A percentile compares a stretch with the other conserved stretches of the same genome.
Conservation (phyloP, 2,329 filamentous ascomycete genomes). For the Gaeumannomyces sp. region DNA sequence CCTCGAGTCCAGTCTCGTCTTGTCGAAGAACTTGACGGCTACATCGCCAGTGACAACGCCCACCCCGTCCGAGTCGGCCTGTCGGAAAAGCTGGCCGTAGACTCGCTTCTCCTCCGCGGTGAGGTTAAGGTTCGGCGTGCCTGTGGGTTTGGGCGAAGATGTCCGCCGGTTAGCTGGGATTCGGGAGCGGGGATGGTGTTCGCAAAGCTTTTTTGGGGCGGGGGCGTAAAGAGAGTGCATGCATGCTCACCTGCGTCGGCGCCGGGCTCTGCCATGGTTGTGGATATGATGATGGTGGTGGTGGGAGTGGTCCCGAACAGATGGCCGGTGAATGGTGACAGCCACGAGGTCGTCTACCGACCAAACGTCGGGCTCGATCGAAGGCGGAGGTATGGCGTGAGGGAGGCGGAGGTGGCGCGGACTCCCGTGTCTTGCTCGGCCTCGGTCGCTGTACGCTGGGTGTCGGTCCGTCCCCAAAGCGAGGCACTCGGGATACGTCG, state of each 20-base stretch:
- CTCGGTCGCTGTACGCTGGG: neutral
- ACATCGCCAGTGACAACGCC: slow-evolving; percentile 94
- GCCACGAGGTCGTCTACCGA: neutral
- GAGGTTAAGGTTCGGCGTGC: slow-evolving; percentile 70
- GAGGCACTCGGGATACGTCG: neutral
- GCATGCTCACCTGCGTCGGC: slow-evolving; percentile 6
- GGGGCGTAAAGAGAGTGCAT: neutral
- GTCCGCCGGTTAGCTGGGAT: neutral
- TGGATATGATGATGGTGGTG: neutral
- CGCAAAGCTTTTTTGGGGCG: neutral
- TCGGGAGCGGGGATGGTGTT: neutral
- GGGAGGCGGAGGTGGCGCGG: neutral
- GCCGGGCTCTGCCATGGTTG: slow-evolving; percentile 8
- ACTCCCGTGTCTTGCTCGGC: neutral
- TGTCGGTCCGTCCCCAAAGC: neutral
- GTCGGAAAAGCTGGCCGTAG: slow-evolving; percentile 87
- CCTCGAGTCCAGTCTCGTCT: slow-evolving; percentile 80
- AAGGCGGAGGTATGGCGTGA: neutral
- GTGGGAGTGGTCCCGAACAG: neutral
- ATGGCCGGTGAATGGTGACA: neutral
- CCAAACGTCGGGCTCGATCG: neutral
- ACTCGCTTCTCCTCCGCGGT: slow-evolving; percentile 87
- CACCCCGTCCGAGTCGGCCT: slow-evolving; percentile 85
- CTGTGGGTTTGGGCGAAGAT: slow-evolving; percentile 25
- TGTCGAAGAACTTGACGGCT: slow-evolving; percentile 96